Percentiles rank a stretch among this genome's conserved stretches.
Conservation (phyloP, 345 rosid species). For the Citrus australasica region DNA sequence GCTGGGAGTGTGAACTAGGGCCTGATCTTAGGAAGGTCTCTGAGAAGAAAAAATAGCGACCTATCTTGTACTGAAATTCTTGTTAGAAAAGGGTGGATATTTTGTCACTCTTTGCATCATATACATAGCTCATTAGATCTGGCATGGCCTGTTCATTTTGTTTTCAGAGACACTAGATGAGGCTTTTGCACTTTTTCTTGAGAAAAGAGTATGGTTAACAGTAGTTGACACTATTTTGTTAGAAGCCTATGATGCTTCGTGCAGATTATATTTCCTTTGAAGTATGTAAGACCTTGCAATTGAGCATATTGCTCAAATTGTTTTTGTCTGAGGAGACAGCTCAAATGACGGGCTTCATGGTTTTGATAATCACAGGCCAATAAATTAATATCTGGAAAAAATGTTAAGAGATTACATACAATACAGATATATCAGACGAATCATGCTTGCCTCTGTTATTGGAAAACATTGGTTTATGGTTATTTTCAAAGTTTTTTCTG, state of each 20-base stretch:
- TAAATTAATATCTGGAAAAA: background rate
- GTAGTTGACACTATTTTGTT: background rate
- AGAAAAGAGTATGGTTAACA: background rate
- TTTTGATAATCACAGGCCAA: background rate
- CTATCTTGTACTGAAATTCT: background rate
- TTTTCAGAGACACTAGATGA: background rate
- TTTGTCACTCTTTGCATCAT: background rate
- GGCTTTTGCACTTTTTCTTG: background rate
- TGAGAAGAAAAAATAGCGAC: background rate
- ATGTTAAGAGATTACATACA: background rate
- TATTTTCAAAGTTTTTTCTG: background rate
- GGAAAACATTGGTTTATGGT: background rate
- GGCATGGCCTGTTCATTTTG: background rate
- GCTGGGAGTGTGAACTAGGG: background rate
- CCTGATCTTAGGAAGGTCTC: background rate
- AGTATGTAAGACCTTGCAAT: background rate
- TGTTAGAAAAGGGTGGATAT: background rate
- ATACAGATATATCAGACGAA: background rate
- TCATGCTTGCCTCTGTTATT: background rate
- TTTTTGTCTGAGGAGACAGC: slow-evolving; percentile 1
- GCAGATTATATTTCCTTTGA: background rate
- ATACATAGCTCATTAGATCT: background rate
- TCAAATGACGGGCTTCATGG: background rate
- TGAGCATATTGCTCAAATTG: background rate
- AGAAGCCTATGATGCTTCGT: background rate